phyloP scores from a whole-genome alignment of 106 monocot genomes.

The Dioscorea zingiberensis region DNA sequence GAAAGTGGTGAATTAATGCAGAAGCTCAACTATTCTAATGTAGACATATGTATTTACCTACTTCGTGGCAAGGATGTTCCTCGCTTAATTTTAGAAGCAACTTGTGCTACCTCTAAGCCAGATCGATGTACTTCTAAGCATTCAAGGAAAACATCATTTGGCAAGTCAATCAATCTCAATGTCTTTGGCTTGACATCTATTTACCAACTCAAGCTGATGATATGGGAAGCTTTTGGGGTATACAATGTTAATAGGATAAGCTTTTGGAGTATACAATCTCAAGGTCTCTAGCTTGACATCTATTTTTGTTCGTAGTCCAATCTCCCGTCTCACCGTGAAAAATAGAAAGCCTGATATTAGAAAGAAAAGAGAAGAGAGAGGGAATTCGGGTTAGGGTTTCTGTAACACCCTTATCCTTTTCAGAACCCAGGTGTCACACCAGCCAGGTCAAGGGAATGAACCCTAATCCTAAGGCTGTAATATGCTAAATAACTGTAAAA shows the following conservation, averaged over 20 bases:
- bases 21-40: constrained; percentile 84
- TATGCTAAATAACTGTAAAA: no score
- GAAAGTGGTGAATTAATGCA: constrained; percentile 70
- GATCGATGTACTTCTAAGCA: constrained; percentile 86
- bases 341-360: no score
- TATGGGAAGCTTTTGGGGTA: constrained; percentile 99
- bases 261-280: no score
- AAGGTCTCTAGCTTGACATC: no score
- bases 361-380: no score
- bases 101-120: constrained; percentile 33
- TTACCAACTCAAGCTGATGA: constrained; percentile 97
- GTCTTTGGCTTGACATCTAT: constrained; percentile 81
- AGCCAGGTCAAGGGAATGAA: no score
- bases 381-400: no score
- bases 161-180: constrained; percentile 69
- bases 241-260: neutral
- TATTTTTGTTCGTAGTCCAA: no score
- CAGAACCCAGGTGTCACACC: no score
- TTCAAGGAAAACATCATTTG: constrained; percentile 59
- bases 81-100: constrained; percentile 67
- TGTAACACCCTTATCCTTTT: no score
- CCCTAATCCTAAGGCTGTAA: no score
- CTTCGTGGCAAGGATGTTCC: constrained; percentile 93
- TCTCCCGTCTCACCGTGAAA: no score
- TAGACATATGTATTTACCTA: constrained; percentile 70